These are phyloP conservation scores for Dactylellina cionopaga DNA, from an alignment of 2,329 filamentous ascomycete species.

Conservation along the genomic window DNA sequence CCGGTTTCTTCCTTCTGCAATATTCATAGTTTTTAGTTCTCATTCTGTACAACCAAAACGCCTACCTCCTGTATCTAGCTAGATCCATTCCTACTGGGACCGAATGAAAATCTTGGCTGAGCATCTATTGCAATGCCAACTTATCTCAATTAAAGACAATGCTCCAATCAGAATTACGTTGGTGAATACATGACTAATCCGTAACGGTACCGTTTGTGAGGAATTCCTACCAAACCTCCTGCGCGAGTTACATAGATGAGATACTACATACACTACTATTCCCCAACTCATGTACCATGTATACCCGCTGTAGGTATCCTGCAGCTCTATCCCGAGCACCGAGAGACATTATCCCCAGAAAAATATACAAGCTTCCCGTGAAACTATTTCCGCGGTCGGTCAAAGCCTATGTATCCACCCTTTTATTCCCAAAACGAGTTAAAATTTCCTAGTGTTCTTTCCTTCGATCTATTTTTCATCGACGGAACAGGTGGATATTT, in stretches of 20 bases:
- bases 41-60: conserved; percentile 36
- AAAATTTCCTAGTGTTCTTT: conserved; percentile 17
- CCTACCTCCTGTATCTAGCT: conserved; percentile 42
- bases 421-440: conserved; percentile 20
- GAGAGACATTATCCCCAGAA: neutral
- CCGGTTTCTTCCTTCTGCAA: conserved; percentile 16
- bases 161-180: no score
- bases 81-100: conserved; percentile 30
- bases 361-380: neutral
- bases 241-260: conserved; percentile 29
- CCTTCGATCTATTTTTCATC: neutral
- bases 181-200: conserved; percentile 29
- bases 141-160: conserved; percentile 21
- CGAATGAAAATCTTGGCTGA: conserved; percentile 27
- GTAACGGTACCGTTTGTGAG: conserved; percentile 10
- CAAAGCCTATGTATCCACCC: conserved; percentile 31
- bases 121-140: conserved; percentile 8
- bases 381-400: neutral
- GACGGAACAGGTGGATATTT: no score
- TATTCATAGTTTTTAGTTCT: conserved; percentile 4
- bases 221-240: conserved; percentile 32
- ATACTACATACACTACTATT: conserved; percentile 20
- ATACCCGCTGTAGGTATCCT: conserved; percentile 23
- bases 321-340: conserved; percentile 27
- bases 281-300: conserved; percentile 26